A percentile compares a stretch with the other conserved stretches of the same genome.
These are phyloP conservation scores for Entamoeba histolytica DNA, from an alignment of 208 protist species.

Conservation along the genomic window DNA sequence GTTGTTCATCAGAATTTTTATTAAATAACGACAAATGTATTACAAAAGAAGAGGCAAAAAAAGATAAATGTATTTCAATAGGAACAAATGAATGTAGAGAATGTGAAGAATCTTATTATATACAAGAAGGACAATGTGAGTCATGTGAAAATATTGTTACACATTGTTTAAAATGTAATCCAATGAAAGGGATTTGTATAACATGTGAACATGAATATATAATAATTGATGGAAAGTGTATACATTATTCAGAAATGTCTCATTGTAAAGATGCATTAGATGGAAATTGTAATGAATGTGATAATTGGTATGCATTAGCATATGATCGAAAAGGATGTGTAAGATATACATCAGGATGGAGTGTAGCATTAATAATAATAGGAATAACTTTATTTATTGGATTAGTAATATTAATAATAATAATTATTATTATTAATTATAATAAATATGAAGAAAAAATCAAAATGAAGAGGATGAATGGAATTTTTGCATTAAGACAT, in stretches of 20 bases:
- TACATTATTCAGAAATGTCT: background rate
- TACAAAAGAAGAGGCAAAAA: background rate
- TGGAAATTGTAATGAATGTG: background rate
- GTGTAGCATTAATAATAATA: background rate
- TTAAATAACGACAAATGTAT: background rate
- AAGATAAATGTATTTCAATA: background rate
- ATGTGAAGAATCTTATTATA: background rate
- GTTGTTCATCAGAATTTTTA: background rate
- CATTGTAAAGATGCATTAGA: background rate
- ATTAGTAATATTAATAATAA: background rate
- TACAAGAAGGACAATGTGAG: background rate
- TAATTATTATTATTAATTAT: background rate
- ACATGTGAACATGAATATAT: background rate
- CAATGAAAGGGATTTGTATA: background rate
- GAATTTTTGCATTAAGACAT: background rate
- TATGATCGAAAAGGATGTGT: background rate
- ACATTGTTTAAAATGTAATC: background rate
- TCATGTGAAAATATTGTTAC: no score
- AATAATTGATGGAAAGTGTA: background rate
- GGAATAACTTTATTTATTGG: background rate
- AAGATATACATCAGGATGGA: background rate
- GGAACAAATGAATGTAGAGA: background rate
- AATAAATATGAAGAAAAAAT: background rate
- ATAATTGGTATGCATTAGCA: background rate
- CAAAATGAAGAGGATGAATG: background rate